These are phyloP conservation scores for Symbiodinium pilosum DNA, from an alignment of 73 alveolate genomes.

Conservation along the genomic window DNA sequence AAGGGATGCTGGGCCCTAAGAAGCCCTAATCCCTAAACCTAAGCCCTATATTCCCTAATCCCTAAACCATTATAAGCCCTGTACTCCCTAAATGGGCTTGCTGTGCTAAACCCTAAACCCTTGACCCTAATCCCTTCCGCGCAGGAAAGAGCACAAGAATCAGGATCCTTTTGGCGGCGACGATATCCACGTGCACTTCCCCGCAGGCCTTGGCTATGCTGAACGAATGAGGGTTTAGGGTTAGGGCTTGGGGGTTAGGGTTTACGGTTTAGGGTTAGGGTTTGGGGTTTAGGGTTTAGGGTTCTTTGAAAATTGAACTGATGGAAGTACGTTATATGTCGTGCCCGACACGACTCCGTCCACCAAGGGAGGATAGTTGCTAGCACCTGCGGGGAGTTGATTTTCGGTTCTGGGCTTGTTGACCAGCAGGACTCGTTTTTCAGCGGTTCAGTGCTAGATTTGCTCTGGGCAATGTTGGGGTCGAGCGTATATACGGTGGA, in stretches of 20 bases:
- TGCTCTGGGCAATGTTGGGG: too few relatives aligned
- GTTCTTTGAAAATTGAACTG: background rate
- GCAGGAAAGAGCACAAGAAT: conserved; percentile 72
- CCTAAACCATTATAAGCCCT: background rate
- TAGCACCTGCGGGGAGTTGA: too few relatives aligned
- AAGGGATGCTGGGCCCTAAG: too few relatives aligned
- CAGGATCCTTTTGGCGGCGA: conserved; percentile 95
- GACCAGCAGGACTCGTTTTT: too few relatives aligned
- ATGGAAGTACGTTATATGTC: too few relatives aligned
- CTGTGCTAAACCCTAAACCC: too few relatives aligned
- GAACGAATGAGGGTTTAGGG: background rate
- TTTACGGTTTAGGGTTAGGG: background rate
- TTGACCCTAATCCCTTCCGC: too few relatives aligned
- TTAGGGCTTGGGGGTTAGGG: background rate
- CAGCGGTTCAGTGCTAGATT: too few relatives aligned
- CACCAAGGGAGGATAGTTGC: too few relatives aligned
- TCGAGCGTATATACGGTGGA: too few relatives aligned
- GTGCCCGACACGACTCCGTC: too few relatives aligned
- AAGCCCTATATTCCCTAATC: background rate
- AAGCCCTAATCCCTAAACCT: background rate
- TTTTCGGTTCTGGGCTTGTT: too few relatives aligned
- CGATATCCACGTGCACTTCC: conserved; percentile 97
- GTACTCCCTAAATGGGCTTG: background rate
- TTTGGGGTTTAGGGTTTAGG: background rate
- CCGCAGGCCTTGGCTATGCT: conserved; percentile 95